phyloP scores from a whole-genome alignment of 306 rosid species.

The Gleditsia sinensis region DNA sequence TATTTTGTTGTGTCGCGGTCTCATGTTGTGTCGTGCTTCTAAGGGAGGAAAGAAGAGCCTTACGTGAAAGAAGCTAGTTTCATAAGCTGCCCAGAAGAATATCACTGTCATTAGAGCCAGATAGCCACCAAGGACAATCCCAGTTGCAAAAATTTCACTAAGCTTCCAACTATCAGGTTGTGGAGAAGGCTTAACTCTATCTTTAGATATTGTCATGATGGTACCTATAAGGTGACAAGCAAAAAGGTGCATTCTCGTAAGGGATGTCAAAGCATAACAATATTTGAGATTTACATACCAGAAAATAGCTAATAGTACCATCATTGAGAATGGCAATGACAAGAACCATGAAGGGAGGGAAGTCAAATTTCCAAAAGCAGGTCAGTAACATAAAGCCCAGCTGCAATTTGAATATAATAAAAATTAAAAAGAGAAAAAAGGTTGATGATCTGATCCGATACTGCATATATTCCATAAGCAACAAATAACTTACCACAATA shows the following conservation, averaged over 20 bases:
- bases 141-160: slow-evolving; percentile 75
- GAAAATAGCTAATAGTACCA: slow-evolving; percentile 49
- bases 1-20: too few species aligned
- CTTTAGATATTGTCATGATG: slow-evolving; percentile 83
- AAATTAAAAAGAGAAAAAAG: slow-evolving; percentile 26
- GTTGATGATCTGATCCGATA: slow-evolving; percentile 20
- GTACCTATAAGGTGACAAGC: slow-evolving; percentile 49
- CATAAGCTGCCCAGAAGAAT: slow-evolving; percentile 51
- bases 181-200: slow-evolving; percentile 78
- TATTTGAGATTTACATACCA: slow-evolving; percentile 17
- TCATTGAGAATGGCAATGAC: slow-evolving; percentile 78
- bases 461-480: slow-evolving; percentile 10
- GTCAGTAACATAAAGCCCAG: slow-evolving; percentile 67
- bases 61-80: slow-evolving; percentile 60
- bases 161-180: slow-evolving; percentile 79
- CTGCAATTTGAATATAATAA: slow-evolving; percentile 41
- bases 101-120: slow-evolving; percentile 65
- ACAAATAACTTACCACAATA: slow-evolving; percentile 62
- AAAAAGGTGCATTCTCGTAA: background rate
- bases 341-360: slow-evolving; percentile 85
- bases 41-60: slow-evolving; percentile 25
- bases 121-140: slow-evolving; percentile 65
- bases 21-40: too few species aligned
- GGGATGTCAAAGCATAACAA: background rate
- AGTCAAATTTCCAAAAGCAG: slow-evolving; percentile 68